Base-by-base conservation (phyloP, 129 eudicot genomes). In the Cynara cardunculus region DNA sequence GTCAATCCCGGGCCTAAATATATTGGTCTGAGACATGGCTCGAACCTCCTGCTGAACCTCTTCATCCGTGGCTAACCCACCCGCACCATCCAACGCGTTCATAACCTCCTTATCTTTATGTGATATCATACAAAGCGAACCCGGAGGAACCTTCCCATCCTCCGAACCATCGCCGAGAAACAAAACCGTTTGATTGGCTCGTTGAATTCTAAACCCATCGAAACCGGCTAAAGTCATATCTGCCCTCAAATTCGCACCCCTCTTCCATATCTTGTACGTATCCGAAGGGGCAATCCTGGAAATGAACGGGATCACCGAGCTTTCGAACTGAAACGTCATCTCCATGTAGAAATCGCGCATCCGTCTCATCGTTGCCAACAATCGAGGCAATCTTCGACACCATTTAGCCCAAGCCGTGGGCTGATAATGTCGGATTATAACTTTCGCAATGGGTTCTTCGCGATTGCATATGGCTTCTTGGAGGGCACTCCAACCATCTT, bases 331-430 rank as follows among this genome's bases (percentile, higher is more conserved):
- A 27, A 87, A 87, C 5, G 82, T 81, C 24, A 87, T 87, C 35
- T 87, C 90, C 86, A 87, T 84, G 46, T 84, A 87, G 27, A 87
- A 87, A 74, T 87, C 90, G n/a, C 90, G 82, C 88, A 87, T 84
- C 32, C 90, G 62, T 46, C 86, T 81, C 84, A 84, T 84, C 2
- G 90, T 78, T 16, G 80, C 79, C 7, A 87, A 19, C 30, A 87
- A 81, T 0, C 90, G 82, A 53, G 90, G 88, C 44, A 87, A 78
- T 30, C 90, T 81, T 74, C 90, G 78, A 65, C 90, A 87, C 88
- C 88, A 87, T 71, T 84, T 87, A 14, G 90, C 90, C 90, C 88
- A 87, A 46, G 88, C 90, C 14, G 77, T 64, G 19, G 90, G 90
- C 74, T 81, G 86, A 56, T 87, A 87, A 4, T 77, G 88, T 56